These are phyloP conservation scores for Psidium guajava DNA, from an alignment of 345 rosid genomes.

Conservation along the genomic window DNA sequence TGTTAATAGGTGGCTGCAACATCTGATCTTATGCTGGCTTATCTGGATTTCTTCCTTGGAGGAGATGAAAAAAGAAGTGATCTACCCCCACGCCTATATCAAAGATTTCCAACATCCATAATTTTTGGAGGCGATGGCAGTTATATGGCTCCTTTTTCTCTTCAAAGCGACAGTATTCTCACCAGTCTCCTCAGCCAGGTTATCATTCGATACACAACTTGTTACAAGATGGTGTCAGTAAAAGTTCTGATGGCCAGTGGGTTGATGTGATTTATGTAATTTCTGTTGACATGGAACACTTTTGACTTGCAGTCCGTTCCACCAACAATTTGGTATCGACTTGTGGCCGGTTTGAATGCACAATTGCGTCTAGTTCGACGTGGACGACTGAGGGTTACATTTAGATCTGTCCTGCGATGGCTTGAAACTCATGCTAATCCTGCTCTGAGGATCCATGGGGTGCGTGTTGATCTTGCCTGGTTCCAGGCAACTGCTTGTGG, in stretches of 20 bases:
- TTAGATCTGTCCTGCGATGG: conserved; percentile 67
- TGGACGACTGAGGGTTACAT: conserved; percentile 64
- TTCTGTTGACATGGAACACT: not conserved
- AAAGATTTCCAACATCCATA: conserved; percentile 72
- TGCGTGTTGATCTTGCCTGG: conserved; percentile 87
- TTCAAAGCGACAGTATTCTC: conserved; percentile 86
- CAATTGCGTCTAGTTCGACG: conserved; percentile 83
- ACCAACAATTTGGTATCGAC: conserved; percentile 87
- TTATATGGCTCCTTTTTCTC: conserved; percentile 91
- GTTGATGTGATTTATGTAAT: not conserved
- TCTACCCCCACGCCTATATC: conserved; percentile 73
- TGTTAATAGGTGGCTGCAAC: conserved; percentile 81
- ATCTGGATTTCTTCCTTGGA: conserved; percentile 95
- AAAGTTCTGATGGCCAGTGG: not conserved
- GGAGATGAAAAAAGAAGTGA: conserved; percentile 95
- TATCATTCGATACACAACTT: not conserved
- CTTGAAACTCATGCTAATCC: conserved; percentile 93
- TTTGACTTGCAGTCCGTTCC: conserved; percentile 49
- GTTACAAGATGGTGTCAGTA: not conserved
- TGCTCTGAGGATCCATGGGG: conserved; percentile 49
- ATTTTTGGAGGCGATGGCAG: conserved; percentile 98
- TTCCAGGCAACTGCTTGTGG: conserved; percentile 75
- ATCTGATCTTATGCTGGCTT: conserved; percentile 90
- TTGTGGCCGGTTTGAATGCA: conserved; percentile 97
- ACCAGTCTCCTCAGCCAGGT: conserved; percentile 95